Evolutionary conservation across 2,329 filamentous ascomycete genomes (phyloP).

Genomic region (Ascocoryne sarcoides): DNA sequence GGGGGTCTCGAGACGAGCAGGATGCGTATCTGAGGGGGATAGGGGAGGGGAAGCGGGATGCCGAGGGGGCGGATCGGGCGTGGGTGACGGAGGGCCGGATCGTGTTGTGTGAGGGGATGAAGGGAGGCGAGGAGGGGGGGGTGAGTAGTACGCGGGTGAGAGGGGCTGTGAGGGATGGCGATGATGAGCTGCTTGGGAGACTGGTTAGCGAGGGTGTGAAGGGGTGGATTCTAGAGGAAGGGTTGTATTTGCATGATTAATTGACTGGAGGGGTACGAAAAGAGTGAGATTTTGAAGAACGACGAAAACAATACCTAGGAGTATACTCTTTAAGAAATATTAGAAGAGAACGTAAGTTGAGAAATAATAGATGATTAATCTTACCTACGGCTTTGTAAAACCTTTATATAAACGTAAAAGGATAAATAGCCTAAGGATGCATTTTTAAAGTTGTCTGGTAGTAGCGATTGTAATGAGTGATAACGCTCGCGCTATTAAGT

Average conservation of each 20-base stretch:
- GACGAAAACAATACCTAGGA: too few species aligned
- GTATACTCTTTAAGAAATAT: too few species aligned
- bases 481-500: too few species aligned
- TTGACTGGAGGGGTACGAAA: too few species aligned
- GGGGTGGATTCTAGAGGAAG: conserved; percentile 47
- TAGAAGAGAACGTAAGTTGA: too few species aligned
- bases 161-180: conserved; percentile 40
- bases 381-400: too few species aligned
- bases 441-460: too few species aligned
- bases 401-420: too few species aligned
- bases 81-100: conserved; percentile 49
- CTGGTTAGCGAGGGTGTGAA: conserved; percentile 50
- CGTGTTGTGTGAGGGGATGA: conserved; percentile 45
- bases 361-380: too few species aligned
- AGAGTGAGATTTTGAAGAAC: too few species aligned
- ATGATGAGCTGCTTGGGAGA: conserved; percentile 38
- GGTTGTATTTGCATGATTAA: conserved; percentile 41
- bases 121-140: conserved; percentile 31
- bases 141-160: conserved; percentile 56
- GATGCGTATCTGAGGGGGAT: conserved; percentile 44
- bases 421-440: too few species aligned
- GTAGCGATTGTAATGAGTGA: too few species aligned
- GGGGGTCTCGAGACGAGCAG: conserved; percentile 49
- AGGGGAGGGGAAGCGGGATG: conserved; percentile 37
- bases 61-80: conserved; percentile 42